Base-by-base conservation (phyloP, 1,284 basidiomycete genomes). In the Hymenochaete sp. region DNA sequence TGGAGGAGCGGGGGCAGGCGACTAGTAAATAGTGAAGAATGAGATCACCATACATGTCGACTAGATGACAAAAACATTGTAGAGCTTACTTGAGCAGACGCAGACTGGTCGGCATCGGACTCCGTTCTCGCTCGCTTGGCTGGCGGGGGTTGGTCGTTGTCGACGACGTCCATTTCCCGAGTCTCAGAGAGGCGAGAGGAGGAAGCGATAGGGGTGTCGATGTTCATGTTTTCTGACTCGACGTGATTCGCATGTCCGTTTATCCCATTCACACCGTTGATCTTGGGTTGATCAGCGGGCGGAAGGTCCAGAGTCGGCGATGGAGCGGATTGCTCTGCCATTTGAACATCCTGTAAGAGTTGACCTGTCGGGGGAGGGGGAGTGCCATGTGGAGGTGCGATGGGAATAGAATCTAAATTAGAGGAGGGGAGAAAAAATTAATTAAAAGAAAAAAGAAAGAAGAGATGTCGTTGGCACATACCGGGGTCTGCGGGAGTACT, bases 1-100 rank as follows among this genome's bases (percentile, higher is more conserved):
- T 67, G 67, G 53, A 43, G 77, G 79, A 57, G 80, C 75, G 58
- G 79, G 79, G 59, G 79, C 79, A 55, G 77, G 79, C 56, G 78
- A 83, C 80, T 84, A n/a, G 78, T 56, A 67, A 50, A 50, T 53
- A 59, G 51, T 59, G 61, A 55, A 55, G 56, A 56, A 75, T 78
- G 65, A 79, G 72, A 68, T 75, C 72, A 71, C 69, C 69, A 60
- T 24, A 60, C 55, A n/a, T n/a, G n/a, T n/a, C n/a, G 61, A 57
- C 56, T 70, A 71, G 68, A 72, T 58, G 68, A 66, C 66, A 61
- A 59, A 58, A 55, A 61, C 58, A 56, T 55, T 47, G 49, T 58
- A 26, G 32, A n/a, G 66, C 80, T 78, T 68, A 85, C 82, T 67
- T 84, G 77, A 49, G 76, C 60, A 41, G 71, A 58, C 26, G 71